phyloP scores from a whole-genome alignment of 306 rosid species.

The Begonia fuchsioides region DNA sequence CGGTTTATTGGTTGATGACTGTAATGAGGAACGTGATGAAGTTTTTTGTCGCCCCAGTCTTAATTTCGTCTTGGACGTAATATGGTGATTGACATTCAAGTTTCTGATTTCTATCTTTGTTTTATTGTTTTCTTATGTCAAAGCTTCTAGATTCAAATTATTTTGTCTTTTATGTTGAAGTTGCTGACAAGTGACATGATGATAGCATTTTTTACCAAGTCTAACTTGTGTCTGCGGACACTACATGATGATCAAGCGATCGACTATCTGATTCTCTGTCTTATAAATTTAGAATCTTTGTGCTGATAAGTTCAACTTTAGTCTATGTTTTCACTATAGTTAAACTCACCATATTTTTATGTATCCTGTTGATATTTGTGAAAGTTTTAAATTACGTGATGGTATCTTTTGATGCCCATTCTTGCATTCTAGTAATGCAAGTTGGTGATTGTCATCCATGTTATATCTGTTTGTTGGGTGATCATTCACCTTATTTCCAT shows the following conservation, averaged over 20 bases:
- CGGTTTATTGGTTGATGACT: background rate
- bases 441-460: no score
- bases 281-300: background rate
- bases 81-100: conserved; percentile 50
- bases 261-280: conserved; percentile 18
- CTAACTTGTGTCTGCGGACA: conserved; percentile 19
- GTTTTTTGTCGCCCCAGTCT: conserved; percentile 76
- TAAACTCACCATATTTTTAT: no score
- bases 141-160: background rate
- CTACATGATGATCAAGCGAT: conserved; percentile 16
- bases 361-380: background rate
- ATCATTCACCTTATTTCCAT: no score
- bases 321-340: background rate
- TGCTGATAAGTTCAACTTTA: background rate
- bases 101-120: conserved; percentile 35
- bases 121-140: background rate
- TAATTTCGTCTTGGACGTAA: conserved; percentile 44
- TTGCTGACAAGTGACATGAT: conserved; percentile 13
- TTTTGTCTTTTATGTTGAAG: background rate
- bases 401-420: no score
- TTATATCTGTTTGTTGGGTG: no score
- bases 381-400: background rate
- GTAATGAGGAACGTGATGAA: conserved; percentile 27
- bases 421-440: no score
- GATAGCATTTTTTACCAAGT: conserved; percentile 26